Base-by-base conservation (phyloP, 768 basidiomycete species). In the Podaxis rugospora region DNA sequence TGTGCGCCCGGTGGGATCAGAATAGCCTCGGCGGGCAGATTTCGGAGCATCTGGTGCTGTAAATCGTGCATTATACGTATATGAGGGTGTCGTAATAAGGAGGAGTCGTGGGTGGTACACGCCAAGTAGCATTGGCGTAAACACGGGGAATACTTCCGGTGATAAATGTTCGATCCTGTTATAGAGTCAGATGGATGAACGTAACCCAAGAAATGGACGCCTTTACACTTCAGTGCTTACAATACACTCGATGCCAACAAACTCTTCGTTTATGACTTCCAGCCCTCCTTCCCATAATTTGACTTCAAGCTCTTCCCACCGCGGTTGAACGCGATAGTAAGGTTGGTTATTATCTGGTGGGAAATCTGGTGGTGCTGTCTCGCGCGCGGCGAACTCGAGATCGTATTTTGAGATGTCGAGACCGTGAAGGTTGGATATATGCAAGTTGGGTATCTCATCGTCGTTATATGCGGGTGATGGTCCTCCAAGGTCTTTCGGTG, bases 41-140 rank as follows among this genome's bases (percentile, higher is more conserved):
- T 76, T 69, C 4, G 74, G 73, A 0, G 73, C 70, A 39, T 74
- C 76, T 0, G 88, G 89, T 1, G 83, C 70, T 0, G 84, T 81
- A 75, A 92, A 93, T 1, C 87, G 84, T 18, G 78, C 80, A 64
- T 93, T 95, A 78, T 90, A 96, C 1, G 82, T 85, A 74, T 88
- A 94, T 2, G 89, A 91, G 0, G 93, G 93, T 0, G 93, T 96
- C 0, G 93, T 95, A 66, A 95, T 68, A 21, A 96, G 79, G 47
- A 93, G 78, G 46, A 88, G 68, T 27, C 79, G 78, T 0, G 94
- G 93, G 57, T 84, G 85, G 66, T 96, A 96, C 35, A 82, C 75
- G 0, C 93, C 92, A 11, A 96, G 80, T 13, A 95, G 73, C 53
- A 86, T 71, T 3, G 89, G 88, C 5, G 87, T 83, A 65, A 93